A percentile compares a stretch with the other conserved stretches of the same genome.
phyloP scores from a whole-genome alignment of 306 rosid genomes.

The Gastrolobium villosum region DNA sequence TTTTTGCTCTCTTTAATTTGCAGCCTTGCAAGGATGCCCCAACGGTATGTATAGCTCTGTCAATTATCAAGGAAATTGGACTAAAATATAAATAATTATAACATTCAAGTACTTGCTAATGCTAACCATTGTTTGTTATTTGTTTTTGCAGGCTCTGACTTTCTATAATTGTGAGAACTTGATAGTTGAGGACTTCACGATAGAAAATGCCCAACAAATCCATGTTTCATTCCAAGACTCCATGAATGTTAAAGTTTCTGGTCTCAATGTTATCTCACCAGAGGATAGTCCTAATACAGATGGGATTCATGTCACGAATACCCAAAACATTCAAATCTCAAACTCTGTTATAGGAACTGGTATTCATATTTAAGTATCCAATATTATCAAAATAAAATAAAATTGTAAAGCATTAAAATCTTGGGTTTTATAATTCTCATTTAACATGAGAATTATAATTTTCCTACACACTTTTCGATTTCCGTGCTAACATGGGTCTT shows the following conservation, averaged over 20 bases:
- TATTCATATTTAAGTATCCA: slow-evolving; percentile 8
- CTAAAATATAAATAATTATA: background rate
- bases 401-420: background rate
- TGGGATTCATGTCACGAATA: slow-evolving; percentile 74
- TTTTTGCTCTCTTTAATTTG: slow-evolving; percentile 23
- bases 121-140: background rate
- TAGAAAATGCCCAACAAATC: slow-evolving; percentile 68
- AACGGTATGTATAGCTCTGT: slow-evolving; percentile 60
- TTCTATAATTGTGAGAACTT: slow-evolving; percentile 60
- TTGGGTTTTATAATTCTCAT: no score
- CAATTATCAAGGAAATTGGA: background rate
- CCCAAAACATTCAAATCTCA: slow-evolving; percentile 66
- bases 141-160: slow-evolving; percentile 67
- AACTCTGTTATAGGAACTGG: slow-evolving; percentile 67
- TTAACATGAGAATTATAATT: no score
- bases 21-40: slow-evolving; percentile 94
- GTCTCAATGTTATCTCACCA: slow-evolving; percentile 64
- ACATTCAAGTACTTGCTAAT: background rate
- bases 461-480: no score
- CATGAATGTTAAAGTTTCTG: slow-evolving; percentile 52
- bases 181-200: slow-evolving; percentile 53
- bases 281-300: slow-evolving; percentile 78
- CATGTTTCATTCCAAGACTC: slow-evolving; percentile 65
- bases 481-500: no score
- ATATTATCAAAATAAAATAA: background rate